Evolutionary conservation across 2,329 filamentous ascomycete species (phyloP), one percentile per base, ranked within the genome.

Genomic region (Fusarium sp.): DNA sequence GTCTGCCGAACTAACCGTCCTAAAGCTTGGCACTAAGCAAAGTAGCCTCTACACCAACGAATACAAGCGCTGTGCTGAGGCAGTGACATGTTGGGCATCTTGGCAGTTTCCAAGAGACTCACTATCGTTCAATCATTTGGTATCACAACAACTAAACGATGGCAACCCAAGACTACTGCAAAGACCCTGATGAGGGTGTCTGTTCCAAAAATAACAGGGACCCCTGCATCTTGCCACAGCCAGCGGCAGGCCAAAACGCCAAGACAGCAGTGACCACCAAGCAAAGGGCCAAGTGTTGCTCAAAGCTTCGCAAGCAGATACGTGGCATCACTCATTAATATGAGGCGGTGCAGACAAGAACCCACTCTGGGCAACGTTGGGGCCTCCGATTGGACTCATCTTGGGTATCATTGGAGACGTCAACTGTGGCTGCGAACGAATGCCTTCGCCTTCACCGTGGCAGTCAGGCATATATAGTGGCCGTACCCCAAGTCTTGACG

Each of bases 301-400:
- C 50, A 60, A 24, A 49, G 49, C 55, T 64, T 61, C 62, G 46
- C 42, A 29, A 59, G 42, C 38, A 30, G 45, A 40, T 68, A 68
- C 65, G 65, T 68, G 65, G 63, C 63, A 68, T 68, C 57, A 68
- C 47, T 58, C 51, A 58, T 20, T 40, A 16, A 38, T 20, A 27
- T 63, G 63, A 50, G 65, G 65, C 65, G 56, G 58, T 68, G 65
- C 58, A 55, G 30, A 32, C 27, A 34, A 22, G 7, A 68, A 38
- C 30, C 49, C 57, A 68, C 65, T 22, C 40, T 59, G 49, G 15
- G 27, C 51, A 22, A n/a, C 27, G 24, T 58, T 43, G 40, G 16
- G 7, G 20, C 22, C 12, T 25, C 52, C 46, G 51, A 68, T 68
- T 68, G 65, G 65, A 18, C 22, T 53, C 27, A 40, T 18, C 7